phyloP scores from a whole-genome alignment of 2,329 filamentous ascomycete species.

The Sclerotinia glacialis region DNA sequence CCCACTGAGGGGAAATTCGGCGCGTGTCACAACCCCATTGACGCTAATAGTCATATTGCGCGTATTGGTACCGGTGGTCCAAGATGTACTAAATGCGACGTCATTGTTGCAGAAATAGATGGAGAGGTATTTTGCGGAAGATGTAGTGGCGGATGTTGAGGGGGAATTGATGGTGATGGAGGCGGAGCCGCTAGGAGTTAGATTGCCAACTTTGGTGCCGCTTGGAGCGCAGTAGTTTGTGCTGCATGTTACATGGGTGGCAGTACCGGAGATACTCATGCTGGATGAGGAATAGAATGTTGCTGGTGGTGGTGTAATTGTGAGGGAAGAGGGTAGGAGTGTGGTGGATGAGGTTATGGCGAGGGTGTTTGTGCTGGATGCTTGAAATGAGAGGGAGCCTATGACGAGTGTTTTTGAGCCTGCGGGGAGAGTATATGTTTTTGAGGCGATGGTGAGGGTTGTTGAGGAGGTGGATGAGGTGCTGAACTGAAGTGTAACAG shows the following conservation, averaged over 20 bases:
- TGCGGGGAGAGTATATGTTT: constrained; percentile 23
- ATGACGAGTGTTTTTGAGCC: constrained; percentile 19
- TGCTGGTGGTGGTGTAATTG: constrained; percentile 23
- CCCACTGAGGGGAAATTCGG: constrained; percentile 33
- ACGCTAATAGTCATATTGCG: constrained; percentile 33
- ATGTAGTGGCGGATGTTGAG: background rate
- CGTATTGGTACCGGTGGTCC: constrained; percentile 32
- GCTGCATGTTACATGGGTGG: constrained; percentile 25
- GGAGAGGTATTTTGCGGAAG: constrained; percentile 24
- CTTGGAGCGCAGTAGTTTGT: constrained; percentile 30
- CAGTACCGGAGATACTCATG: constrained; percentile 52
- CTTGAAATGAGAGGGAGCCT: constrained; percentile 25
- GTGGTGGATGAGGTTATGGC: constrained; percentile 25
- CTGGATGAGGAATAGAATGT: constrained; percentile 50
- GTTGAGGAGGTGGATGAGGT: constrained; percentile 7
- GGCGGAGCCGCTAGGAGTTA: constrained; percentile 27
- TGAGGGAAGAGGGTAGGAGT: constrained; percentile 17
- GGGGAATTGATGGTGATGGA: constrained; percentile 23
- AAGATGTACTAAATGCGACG: constrained; percentile 30
- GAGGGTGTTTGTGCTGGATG: constrained; percentile 28
- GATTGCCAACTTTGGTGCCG: constrained; percentile 31
- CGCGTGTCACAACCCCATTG: constrained; percentile 29
- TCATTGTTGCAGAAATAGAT: constrained; percentile 35
- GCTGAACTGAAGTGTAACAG: constrained; percentile 25
- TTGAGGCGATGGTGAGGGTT: constrained; percentile 26